Percentiles rank a stretch among this genome's conserved stretches.
phyloP scores from a whole-genome alignment of 2,329 filamentous ascomycete genomes.

The Cytospora mali region DNA sequence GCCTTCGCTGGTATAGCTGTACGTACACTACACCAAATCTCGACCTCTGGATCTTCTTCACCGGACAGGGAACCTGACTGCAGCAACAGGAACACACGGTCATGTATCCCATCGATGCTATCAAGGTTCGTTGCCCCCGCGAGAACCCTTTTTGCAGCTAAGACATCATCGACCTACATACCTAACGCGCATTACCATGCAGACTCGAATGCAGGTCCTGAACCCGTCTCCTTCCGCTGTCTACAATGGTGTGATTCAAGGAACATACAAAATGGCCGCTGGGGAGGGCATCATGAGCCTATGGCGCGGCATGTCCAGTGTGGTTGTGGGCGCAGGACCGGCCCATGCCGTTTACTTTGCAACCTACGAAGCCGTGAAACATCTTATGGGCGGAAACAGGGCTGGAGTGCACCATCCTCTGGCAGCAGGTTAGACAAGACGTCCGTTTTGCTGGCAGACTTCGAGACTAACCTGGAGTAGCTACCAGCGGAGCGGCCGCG shows the following conservation, averaged over 20 bases:
- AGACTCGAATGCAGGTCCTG: conserved; percentile 98
- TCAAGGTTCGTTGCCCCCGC: conserved; percentile 69
- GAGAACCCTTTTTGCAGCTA: conserved; percentile 28
- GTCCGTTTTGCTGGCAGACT: not conserved
- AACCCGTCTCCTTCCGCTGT: conserved; percentile 79
- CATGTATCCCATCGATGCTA: conserved; percentile 97
- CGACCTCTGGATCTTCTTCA: conserved; percentile 10
- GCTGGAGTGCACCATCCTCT: conserved; percentile 87
- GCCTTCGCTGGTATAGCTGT: conserved; percentile 96
- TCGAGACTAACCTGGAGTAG: conserved; percentile 48
- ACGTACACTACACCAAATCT: conserved; percentile 42
- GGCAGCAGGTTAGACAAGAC: conserved; percentile 71
- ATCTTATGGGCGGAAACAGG: conserved; percentile 90
- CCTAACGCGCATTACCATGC: conserved; percentile 26
- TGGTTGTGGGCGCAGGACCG: conserved; percentile 94
- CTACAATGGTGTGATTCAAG: conserved; percentile 89
- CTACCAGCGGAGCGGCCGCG: conserved; percentile 88
- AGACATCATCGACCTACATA: conserved; percentile 1
- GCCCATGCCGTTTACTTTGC: conserved; percentile 98
- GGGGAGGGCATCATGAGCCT: conserved; percentile 88
- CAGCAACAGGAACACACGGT: conserved; percentile 83
- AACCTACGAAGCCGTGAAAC: conserved; percentile 96
- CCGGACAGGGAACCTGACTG: conserved; percentile 28
- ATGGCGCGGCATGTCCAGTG: conserved; percentile 96
- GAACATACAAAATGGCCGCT: conserved; percentile 87